These are phyloP conservation scores for Komagataella phaffii DNA, from an alignment of 805 yeast species.

Conservation along the genomic window DNA sequence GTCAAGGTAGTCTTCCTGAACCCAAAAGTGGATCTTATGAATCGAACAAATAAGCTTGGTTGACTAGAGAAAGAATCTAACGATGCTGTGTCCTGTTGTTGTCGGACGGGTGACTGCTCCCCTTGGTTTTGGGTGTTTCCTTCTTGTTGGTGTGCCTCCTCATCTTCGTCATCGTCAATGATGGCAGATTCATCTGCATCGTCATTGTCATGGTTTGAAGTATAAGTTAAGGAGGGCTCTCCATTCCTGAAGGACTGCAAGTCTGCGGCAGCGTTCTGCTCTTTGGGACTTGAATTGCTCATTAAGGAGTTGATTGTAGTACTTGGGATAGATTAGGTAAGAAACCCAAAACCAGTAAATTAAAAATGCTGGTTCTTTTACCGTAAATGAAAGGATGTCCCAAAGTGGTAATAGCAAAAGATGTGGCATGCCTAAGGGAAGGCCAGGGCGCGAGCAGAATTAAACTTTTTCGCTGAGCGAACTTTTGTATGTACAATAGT, in stretches of 20 bases:
- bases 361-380: not conserved
- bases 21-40: slow-evolving; percentile 41
- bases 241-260: not conserved
- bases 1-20: slow-evolving; percentile 64
- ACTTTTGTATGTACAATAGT: not conserved
- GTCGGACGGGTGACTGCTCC: not conserved
- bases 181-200: slow-evolving; percentile 1
- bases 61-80: not conserved
- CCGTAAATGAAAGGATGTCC: not conserved
- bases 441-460: not conserved
- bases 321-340: not conserved
- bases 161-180: slow-evolving; percentile 1
- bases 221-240: not conserved
- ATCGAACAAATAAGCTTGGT: slow-evolving; percentile 10
- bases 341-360: not conserved
- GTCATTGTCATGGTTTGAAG: not conserved
- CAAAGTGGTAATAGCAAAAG: not conserved
- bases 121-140: not conserved
- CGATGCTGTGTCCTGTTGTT: not conserved
- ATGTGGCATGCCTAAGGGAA: not conserved
- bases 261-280: not conserved
- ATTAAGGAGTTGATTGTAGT: not conserved
- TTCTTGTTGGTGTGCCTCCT: not conserved
- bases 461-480: not conserved
- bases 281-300: not conserved